A percentile compares a stretch with the other conserved stretches of the same genome.
phyloP scores from a whole-genome alignment of 169 alveolate genomes.

The Cystoisospora suis region DNA sequence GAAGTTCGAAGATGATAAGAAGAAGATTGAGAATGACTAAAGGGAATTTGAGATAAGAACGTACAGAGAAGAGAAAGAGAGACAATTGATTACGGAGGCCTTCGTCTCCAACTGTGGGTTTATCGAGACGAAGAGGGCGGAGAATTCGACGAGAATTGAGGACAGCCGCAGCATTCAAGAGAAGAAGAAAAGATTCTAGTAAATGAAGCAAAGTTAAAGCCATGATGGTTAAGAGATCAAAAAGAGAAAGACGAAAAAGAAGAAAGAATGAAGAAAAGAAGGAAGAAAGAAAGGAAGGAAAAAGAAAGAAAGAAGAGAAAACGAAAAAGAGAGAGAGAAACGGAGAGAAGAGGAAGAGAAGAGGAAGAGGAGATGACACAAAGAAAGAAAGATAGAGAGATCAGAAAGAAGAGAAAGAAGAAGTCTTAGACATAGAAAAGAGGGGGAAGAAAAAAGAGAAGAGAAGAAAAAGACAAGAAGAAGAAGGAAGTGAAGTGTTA shows the following conservation, averaged over 20 bases:
- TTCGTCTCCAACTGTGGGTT: neutral
- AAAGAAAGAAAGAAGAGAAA: neutral
- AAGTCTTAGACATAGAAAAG: neutral
- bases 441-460: neutral
- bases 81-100: conserved; percentile 13
- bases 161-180: conserved; percentile 35
- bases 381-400: neutral
- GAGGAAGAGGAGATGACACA: neutral
- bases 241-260: neutral
- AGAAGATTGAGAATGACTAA: neutral
- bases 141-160: conserved; percentile 15
- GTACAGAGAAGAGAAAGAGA: conserved; percentile 32
- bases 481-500: neutral
- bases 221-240: neutral
- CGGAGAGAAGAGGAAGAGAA: neutral
- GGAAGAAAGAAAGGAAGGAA: neutral
- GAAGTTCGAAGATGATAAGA: conserved; percentile 28
- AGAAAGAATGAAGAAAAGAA: neutral
- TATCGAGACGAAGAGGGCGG: conserved; percentile 10
- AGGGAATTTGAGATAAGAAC: conserved; percentile 19
- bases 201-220: conserved; percentile 22
- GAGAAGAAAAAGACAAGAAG: neutral
- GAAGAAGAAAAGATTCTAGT: conserved; percentile 12
- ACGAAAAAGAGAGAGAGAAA: neutral
- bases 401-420: neutral